Evolutionary conservation across 805 yeast genomes (phyloP), one percentile per base, ranked within the genome.

Genomic region (Kuraishia capsulata): DNA sequence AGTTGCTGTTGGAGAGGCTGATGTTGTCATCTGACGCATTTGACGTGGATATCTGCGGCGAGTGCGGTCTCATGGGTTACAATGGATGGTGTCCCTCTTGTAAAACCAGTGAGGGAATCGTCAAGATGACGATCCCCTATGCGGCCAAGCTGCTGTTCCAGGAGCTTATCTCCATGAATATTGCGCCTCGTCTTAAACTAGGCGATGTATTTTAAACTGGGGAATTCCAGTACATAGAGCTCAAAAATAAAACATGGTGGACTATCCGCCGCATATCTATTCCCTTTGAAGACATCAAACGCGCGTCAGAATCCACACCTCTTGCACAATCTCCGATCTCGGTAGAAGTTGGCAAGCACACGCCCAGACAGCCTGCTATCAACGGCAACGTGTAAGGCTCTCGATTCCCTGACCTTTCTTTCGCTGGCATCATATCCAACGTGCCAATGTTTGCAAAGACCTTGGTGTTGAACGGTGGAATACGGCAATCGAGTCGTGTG

Each of bases 121-220:
- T 87, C 45, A 84, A 81, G 54, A 89, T 92, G 96, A 89, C 95
- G 6, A 89, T 92, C 55, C 98, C 98, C 4, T 92, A 92, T 54
- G 98, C 98, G n/a, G 98, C 98, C 36, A 92, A 92, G 62, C 68
- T 92, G 52, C 67, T 92, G 51, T 92, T 92, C 86, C 98, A 92
- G 67, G 98, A 92, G 60, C 72, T 92, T 50, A 69, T 92, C 56
- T 85, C 97, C n/a, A 92, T 92, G 98, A 92, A 92, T 61, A 92
- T 92, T 57, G 97, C 98, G 3, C 98, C 98, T 46, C 76, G 97
- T 53, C 70, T 92, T 58, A 82, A 79, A 59, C 63, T 92, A 45
- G 92, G 88, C 20, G 96, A 89, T 61, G 90, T 84, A 6, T 88
- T 88, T 50, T 78, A 54, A 47, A 28, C 26, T n/a, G n/a, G n/a